A percentile compares a stretch with the other conserved stretches of the same genome.
These are phyloP conservation scores for Passiflora organensis DNA, from an alignment of 345 rosid genomes.

Conservation along the genomic window DNA sequence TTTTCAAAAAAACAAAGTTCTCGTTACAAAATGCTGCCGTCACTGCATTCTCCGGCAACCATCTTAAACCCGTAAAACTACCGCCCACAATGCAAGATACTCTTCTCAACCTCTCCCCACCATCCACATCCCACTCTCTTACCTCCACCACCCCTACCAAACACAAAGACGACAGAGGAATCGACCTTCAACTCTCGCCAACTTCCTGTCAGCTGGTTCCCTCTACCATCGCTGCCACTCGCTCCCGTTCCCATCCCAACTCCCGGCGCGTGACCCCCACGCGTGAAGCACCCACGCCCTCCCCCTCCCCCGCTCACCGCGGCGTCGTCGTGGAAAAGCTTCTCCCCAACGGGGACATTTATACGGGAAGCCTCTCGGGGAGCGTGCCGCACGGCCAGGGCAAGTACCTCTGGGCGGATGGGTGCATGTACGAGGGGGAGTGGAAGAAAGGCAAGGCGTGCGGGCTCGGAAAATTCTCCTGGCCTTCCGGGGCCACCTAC, in stretches of 20 bases:
- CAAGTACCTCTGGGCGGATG: conserved; percentile 67
- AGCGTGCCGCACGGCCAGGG: conserved; percentile 60
- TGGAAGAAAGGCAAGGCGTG: conserved; percentile 54
- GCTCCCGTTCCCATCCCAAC: conserved; percentile 7
- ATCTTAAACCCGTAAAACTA: not conserved
- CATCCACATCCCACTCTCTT: not conserved
- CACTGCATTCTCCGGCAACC: conserved; percentile 1
- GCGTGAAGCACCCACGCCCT: not conserved
- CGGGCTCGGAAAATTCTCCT: conserved; percentile 61
- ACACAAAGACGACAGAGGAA: not conserved
- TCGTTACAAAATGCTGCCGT: not conserved
- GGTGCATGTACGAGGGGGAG: conserved; percentile 70
- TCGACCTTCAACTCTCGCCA: not conserved
- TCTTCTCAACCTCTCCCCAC: conserved; percentile 2
- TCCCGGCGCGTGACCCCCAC: conserved; percentile 21
- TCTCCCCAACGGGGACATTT: conserved; percentile 58
- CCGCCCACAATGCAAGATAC: conserved; percentile 15
- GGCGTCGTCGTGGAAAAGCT: conserved; percentile 23
- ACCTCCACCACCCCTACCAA: not conserved
- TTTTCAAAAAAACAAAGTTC: no score
- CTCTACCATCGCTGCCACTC: not conserved
- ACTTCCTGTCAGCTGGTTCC: not conserved
- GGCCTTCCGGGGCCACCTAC: conserved; percentile 74
- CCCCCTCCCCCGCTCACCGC: not conserved
- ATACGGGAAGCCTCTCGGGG: conserved; percentile 46